A percentile compares a stretch with the other conserved stretches of the same genome.
phyloP scores from a whole-genome alignment of 805 yeast species.

The Candida sakaeoensis region DNA sequence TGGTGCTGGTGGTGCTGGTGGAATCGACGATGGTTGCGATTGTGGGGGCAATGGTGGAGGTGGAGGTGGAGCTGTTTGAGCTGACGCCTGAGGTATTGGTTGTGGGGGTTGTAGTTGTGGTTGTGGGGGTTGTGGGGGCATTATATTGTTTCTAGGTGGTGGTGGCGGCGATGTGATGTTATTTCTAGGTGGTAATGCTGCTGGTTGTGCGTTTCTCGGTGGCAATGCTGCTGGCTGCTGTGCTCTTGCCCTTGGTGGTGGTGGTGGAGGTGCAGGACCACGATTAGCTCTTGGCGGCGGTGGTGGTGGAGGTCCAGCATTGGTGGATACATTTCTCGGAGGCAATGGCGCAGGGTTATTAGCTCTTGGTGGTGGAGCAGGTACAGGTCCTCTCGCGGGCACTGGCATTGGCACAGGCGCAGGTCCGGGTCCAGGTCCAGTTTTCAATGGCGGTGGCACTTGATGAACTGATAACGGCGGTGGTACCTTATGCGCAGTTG shows the following conservation, averaged over 20 bases:
- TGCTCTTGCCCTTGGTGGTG: constrained; percentile 3
- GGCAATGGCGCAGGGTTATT: constrained; percentile 18
- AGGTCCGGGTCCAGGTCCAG: no score
- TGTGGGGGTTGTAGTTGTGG: constrained; percentile 36
- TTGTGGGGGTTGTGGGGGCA: constrained; percentile 31
- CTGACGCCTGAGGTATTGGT: constrained; percentile 5
- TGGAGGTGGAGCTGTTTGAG: no score
- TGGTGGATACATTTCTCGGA: constrained; percentile 15
- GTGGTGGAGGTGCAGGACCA: constrained; percentile 18
- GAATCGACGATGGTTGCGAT: constrained; percentile 9
- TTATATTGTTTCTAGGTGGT: constrained; percentile 4
- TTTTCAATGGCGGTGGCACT: constrained; percentile 16
- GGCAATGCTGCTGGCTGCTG: constrained; percentile 4
- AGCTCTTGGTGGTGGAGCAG: constrained; percentile 11
- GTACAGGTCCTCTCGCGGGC: constrained; percentile 14
- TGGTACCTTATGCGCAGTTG: constrained; percentile 6
- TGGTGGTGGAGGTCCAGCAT: constrained; percentile 22
- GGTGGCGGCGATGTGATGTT: constrained; percentile 11
- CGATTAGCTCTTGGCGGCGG: constrained; percentile 20
- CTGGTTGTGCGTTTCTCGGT: constrained; percentile 6
- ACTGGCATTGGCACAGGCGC: no score
- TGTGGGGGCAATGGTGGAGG: constrained; percentile 7
- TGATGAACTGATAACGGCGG: constrained; percentile 9
- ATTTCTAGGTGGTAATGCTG: background rate
- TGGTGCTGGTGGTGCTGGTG: constrained; percentile 32